Base-by-base conservation (phyloP, 225 moss, liverwort and hornwort species). In the Pseudoscleropodium purum region DNA sequence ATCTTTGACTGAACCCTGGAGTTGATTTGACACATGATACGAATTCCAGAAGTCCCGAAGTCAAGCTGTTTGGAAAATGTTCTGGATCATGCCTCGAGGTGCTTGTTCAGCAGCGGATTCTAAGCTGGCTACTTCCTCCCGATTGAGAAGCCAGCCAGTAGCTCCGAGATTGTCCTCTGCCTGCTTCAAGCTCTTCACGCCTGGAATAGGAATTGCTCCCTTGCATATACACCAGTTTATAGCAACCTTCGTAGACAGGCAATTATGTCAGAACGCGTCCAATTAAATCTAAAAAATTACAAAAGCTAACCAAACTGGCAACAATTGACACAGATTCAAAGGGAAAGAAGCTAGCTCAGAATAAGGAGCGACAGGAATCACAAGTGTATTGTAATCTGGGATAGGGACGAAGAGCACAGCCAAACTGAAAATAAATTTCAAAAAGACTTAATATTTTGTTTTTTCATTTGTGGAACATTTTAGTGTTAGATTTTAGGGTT, bases 141-240 rank as follows among this genome's bases (percentile, higher is more conserved):
- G 86, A 60, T 79, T 96, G 65, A 99, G 94, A 25, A 90, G 94
- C 99, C 99, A 99, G 31, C 96, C 96, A 60, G 93, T 88, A 68
- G 99, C 96, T 63, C 97, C 99, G 47, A 99, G 86, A 90, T 97
- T 96, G 27, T 99, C 96, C 89, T 96, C 93, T 23, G 95, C 99
- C 88, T 99, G 99, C 75, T 89, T 90, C 85, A 96, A 85, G 87
- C 84, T 96, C 90, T 99, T 99, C 80, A 96, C 96, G 20, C 99
- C 99, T 17, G 99, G 99, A 72, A 99, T 99, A 31, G 99, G 99
- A 91, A 99, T 93, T 27, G 95, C 89, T 91, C 99, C 99, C 92
- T 99, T 99, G 83, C 97, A 96, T 65, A 99, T 93, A 75, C 97
- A 99, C 99, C 96, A 99, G 84, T 99, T 99, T 87, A 99, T 95